phyloP scores from a whole-genome alignment of 306 rosid genomes.

The Parietaria judaica region DNA sequence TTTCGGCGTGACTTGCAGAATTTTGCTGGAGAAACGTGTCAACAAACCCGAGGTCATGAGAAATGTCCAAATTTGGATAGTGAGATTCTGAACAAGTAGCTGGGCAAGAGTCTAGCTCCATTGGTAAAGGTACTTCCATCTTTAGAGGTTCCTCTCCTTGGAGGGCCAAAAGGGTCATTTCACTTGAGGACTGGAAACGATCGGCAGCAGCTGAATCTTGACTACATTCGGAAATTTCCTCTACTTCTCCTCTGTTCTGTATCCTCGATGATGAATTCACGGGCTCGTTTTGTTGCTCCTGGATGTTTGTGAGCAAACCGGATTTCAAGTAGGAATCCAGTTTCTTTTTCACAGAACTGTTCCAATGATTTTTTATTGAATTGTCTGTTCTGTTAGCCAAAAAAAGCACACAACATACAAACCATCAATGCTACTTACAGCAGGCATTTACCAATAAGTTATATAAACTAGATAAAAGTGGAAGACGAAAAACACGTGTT shows the following conservation, averaged over 20 bases:
- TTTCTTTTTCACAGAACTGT: slow-evolving; percentile 97
- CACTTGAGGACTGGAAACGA: slow-evolving; percentile 30
- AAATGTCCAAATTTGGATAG: slow-evolving; percentile 48
- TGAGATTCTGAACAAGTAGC: slow-evolving; percentile 63
- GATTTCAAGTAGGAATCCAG: slow-evolving; percentile 94
- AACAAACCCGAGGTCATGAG: slow-evolving; percentile 46
- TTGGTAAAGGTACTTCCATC: slow-evolving; percentile 41
- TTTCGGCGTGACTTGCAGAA: slow-evolving; percentile 43
- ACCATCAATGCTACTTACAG: neutral
- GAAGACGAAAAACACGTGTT: neutral
- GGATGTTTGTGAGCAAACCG: slow-evolving; percentile 66
- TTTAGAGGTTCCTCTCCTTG: slow-evolving; percentile 43
- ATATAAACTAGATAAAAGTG: neutral
- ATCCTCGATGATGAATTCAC: slow-evolving; percentile 48
- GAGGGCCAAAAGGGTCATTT: slow-evolving; percentile 37
- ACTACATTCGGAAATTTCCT: slow-evolving; percentile 82
- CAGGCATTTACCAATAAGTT: slow-evolving; percentile 6
- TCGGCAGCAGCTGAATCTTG: slow-evolving; percentile 64
- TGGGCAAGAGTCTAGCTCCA: slow-evolving; percentile 47
- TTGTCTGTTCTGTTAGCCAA: slow-evolving; percentile 93
- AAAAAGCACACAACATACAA: slow-evolving; percentile 21
- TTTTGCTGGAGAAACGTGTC: slow-evolving; percentile 45
- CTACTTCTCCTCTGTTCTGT: slow-evolving; percentile 66
- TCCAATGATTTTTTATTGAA: slow-evolving; percentile 98
- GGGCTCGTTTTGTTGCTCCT: slow-evolving; percentile 48